Evolutionary conservation across 2,329 filamentous ascomycete genomes (phyloP).

Genomic region (Rutstroemia sp.): DNA sequence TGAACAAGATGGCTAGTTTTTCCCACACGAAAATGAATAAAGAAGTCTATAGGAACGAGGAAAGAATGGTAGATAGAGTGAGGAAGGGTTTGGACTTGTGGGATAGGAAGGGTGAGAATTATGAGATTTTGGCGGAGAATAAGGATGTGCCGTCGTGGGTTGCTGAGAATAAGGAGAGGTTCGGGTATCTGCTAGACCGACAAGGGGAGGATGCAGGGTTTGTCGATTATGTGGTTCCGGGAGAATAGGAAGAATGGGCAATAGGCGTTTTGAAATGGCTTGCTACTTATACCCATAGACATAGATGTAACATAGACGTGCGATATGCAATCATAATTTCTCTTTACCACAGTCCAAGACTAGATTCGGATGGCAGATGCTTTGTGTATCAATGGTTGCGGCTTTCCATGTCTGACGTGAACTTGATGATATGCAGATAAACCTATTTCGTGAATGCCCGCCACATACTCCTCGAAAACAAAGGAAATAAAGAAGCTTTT

Average conservation of each 20-base stretch:
- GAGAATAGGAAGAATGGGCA: constrained; percentile 19
- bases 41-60: constrained; percentile 32
- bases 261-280: no score
- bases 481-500: no score
- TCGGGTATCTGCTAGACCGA: constrained; percentile 18
- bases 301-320: no score
- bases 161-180: constrained; percentile 12
- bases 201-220: constrained; percentile 18
- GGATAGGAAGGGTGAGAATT: constrained; percentile 28
- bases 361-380: no score
- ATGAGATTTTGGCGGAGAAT: constrained; percentile 32
- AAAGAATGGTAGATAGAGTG: constrained; percentile 34
- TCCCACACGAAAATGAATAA: constrained; percentile 34
- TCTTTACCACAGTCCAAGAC: no score
- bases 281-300: no score
- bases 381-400: no score
- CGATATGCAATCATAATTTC: no score
- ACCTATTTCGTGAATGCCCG: no score
- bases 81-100: constrained; percentile 37
- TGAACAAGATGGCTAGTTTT: constrained; percentile 36
- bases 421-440: no score
- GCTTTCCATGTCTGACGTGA: no score
- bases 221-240: constrained; percentile 10
- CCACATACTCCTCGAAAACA: background rate
- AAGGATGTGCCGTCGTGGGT: constrained; percentile 36